These are phyloP conservation scores for Domatiomyces globalis DNA, from an alignment of 2,329 filamentous ascomycete species.

Conservation along the genomic window DNA sequence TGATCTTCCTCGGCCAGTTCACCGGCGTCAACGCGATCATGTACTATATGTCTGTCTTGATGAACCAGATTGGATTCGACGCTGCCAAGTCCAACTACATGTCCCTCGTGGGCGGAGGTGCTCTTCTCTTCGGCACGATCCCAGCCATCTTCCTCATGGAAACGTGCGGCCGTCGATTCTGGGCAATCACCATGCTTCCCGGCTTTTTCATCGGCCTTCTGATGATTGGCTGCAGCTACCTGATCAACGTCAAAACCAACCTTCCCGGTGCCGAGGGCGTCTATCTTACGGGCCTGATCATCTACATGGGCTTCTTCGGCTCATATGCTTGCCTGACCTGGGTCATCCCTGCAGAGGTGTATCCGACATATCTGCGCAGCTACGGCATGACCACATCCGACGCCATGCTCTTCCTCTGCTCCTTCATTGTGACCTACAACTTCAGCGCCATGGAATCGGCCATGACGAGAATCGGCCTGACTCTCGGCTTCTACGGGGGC, in stretches of 20 bases:
- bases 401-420: constrained; percentile 54
- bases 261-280: constrained; percentile 41
- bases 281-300: constrained; percentile 52
- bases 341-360: constrained; percentile 55
- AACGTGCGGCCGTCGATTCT: constrained; percentile 56
- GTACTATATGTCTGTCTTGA: constrained; percentile 57
- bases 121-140: constrained; percentile 53
- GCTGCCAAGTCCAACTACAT: constrained; percentile 53
- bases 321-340: constrained; percentile 51
- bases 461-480: constrained; percentile 52
- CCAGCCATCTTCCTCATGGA: constrained; percentile 60
- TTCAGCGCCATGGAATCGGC: constrained; percentile 54
- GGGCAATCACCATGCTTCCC: constrained; percentile 57
- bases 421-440: constrained; percentile 63
- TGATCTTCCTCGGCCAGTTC: no score
- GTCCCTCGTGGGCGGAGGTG: constrained; percentile 57
- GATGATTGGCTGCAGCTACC: constrained; percentile 51
- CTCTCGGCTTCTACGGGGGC: constrained; percentile 59
- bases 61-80: constrained; percentile 54
- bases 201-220: constrained; percentile 58
- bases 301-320: constrained; percentile 57
- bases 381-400: constrained; percentile 63
- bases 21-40: no score
- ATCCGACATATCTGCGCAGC: constrained; percentile 55
- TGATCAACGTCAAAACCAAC: constrained; percentile 37